A percentile compares a stretch with the other conserved stretches of the same genome.
Evolutionary conservation across 2,329 filamentous ascomycete genomes (phyloP).

Genomic region (Furcasterigmium sp.): DNA sequence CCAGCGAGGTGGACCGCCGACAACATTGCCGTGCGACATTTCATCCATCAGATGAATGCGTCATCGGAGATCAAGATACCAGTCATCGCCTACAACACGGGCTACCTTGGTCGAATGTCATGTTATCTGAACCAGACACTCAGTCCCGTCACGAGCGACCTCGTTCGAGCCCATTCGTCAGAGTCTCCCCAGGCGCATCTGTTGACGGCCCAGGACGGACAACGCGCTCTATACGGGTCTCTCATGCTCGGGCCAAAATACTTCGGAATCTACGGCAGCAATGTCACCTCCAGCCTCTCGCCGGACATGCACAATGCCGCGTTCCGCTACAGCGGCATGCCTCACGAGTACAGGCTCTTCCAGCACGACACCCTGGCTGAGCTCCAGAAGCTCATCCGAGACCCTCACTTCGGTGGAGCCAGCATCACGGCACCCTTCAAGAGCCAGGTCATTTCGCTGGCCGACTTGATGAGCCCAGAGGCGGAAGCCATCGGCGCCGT

Average conservation of each 20-base stretch:
- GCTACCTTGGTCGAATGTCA: slow-evolving; percentile 43
- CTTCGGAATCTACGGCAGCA: slow-evolving; percentile 56
- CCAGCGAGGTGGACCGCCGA: slow-evolving; percentile 40
- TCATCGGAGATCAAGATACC: slow-evolving; percentile 28
- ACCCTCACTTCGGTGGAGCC: slow-evolving; percentile 54
- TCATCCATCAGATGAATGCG: slow-evolving; percentile 31
- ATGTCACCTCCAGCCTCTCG: slow-evolving; percentile 53
- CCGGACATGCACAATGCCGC: slow-evolving; percentile 61
- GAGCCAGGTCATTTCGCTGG: slow-evolving; percentile 50
- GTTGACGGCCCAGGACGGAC: slow-evolving; percentile 1
- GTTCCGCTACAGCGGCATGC: slow-evolving; percentile 52
- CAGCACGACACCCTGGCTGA: slow-evolving; percentile 48
- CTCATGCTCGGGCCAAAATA: slow-evolving; percentile 52
- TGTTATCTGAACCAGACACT: slow-evolving; percentile 49
- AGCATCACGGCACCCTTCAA: slow-evolving; percentile 59
- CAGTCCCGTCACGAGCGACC: slow-evolving; percentile 24
- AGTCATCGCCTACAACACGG: slow-evolving; percentile 47
- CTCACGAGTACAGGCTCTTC: slow-evolving; percentile 47
- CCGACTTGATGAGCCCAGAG: slow-evolving; percentile 54
- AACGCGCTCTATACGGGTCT: slow-evolving; percentile 44
- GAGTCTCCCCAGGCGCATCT: not conserved
- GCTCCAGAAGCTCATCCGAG: slow-evolving; percentile 45
- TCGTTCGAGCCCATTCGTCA: too few species aligned
- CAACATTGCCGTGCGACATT: slow-evolving; percentile 43
- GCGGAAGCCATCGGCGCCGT: slow-evolving; percentile 59